These are phyloP conservation scores for Ceratopteris richardii DNA, from an alignment of 75 land plant species.

Conservation along the genomic window DNA sequence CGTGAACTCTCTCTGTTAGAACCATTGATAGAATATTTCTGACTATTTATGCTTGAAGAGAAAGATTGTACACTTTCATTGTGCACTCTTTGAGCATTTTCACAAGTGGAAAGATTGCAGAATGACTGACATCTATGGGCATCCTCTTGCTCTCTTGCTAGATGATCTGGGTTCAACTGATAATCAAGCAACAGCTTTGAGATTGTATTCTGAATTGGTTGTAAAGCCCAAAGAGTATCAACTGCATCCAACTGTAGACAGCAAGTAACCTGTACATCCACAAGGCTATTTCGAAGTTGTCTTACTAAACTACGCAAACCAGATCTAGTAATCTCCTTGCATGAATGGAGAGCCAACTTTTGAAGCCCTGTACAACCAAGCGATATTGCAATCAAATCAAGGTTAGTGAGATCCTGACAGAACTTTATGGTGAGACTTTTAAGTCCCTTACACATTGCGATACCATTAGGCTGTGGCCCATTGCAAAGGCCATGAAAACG, in stretches of 20 bases:
- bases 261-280: conserved; percentile 54
- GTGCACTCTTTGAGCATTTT: not conserved
- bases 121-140: not conserved
- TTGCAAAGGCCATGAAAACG: conserved; percentile 60
- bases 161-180: conserved; percentile 34
- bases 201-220: conserved; percentile 49
- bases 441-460: conserved; percentile 50
- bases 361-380: conserved; percentile 38
- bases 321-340: conserved; percentile 36
- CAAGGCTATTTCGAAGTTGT: conserved; percentile 37
- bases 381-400: conserved; percentile 40
- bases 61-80: not conserved
- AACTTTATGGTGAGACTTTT: conserved; percentile 43
- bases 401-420: conserved; percentile 55
- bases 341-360: conserved; percentile 47
- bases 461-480: conserved; percentile 56
- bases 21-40: no score
- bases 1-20: no score
- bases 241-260: conserved; percentile 51
- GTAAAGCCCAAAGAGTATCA: conserved; percentile 45
- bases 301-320: conserved; percentile 51
- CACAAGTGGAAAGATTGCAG: not conserved
- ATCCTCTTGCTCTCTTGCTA: conserved; percentile 8
- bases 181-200: conserved; percentile 59
- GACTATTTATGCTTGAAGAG: not conserved